A percentile compares a stretch with the other conserved stretches of the same genome.
These are phyloP conservation scores for Pseudocercospora vitis DNA, from an alignment of 2,329 filamentous ascomycete species.

Conservation along the genomic window DNA sequence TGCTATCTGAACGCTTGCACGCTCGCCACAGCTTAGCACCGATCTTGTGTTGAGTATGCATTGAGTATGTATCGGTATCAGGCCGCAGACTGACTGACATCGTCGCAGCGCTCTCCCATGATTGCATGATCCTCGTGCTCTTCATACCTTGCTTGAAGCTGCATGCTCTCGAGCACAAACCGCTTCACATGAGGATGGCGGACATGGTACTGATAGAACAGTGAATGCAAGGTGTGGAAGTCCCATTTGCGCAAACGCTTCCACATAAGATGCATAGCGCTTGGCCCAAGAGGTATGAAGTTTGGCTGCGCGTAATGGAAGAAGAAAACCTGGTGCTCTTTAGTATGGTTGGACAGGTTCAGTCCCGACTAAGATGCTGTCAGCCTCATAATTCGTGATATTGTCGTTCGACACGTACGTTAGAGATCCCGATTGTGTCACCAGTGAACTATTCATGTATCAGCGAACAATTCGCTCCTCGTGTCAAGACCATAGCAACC, in stretches of 20 bases:
- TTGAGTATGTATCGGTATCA: no score
- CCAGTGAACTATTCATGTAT: neutral
- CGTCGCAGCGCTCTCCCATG: constrained; percentile 24
- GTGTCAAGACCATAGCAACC: constrained; percentile 75
- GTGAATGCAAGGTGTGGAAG: constrained; percentile 67
- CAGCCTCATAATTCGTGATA: neutral
- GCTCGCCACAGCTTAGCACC: no score
- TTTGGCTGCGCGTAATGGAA: constrained; percentile 80
- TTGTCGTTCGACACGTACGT: neutral
- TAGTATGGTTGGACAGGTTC: constrained; percentile 43
- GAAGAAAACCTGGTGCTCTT: constrained; percentile 55
- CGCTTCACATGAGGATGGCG: constrained; percentile 56
- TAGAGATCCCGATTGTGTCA: neutral
- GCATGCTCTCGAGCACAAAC: constrained; percentile 71
- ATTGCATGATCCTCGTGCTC: constrained; percentile 31
- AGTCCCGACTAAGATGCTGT: constrained; percentile 32
- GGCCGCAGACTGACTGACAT: no score
- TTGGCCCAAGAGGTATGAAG: constrained; percentile 67
- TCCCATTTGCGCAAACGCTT: constrained; percentile 59
- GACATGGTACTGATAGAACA: constrained; percentile 65
- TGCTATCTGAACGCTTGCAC: no score
- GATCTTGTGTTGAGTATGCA: no score
- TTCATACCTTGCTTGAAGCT: constrained; percentile 61
- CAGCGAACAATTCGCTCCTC: constrained; percentile 53
- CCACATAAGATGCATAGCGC: constrained; percentile 69